Evolutionary conservation across 371 early-diverging fungal species (phyloP), one percentile per base, ranked within the genome.

Genomic region (Apophysomyces elegans): DNA sequence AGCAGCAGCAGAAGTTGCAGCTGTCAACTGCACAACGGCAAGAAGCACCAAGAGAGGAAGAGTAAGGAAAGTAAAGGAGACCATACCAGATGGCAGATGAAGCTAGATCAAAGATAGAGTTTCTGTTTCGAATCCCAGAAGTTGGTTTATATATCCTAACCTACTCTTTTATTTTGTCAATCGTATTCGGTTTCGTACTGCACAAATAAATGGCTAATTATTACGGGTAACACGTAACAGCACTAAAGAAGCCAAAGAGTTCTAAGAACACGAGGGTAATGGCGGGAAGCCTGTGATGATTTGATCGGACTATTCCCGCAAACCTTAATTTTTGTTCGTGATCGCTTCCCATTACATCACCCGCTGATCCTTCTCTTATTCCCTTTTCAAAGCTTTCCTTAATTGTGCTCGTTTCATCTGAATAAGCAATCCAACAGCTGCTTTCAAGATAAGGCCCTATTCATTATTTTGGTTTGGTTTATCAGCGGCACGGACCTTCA

Each of bases 391-490:
- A 18, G 2, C 21, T 50, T 50, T 50, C 54, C 47, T 58, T 18
- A 80, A 58, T 59, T 80, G 78, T 4, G 54, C 59, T 36, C 73
- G 69, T 57, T 80, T 80, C 13, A 74, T 59, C 12, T 65, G 41
- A 13, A 80, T 66, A 58, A 80, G 44, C 8, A 71, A 32, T 1
- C 62, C 64, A 12, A 71, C 56, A 4, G 73, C 60, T 21, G 76
- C 73, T 59, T 69, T 62, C 16, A 74, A 67, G 18, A 79, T 70
- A 46, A 79, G 66, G 8, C 70, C 47, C 79, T 79, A 61, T n/a
- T n/a, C 32, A 37, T 50, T 4, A 7, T 50, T 50, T 50, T 21
- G 32, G 32, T 50, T 1, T 50, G 18, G 46, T 38, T 56, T 9
- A 32, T 59, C 21, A 38, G 21, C 32, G 7, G 14, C 62, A 26